A percentile compares a stretch with the other conserved stretches of the same genome.
These are phyloP conservation scores for Thamnidium elegans DNA, from an alignment of 192 early-diverging fungal species.

Conservation along the genomic window DNA sequence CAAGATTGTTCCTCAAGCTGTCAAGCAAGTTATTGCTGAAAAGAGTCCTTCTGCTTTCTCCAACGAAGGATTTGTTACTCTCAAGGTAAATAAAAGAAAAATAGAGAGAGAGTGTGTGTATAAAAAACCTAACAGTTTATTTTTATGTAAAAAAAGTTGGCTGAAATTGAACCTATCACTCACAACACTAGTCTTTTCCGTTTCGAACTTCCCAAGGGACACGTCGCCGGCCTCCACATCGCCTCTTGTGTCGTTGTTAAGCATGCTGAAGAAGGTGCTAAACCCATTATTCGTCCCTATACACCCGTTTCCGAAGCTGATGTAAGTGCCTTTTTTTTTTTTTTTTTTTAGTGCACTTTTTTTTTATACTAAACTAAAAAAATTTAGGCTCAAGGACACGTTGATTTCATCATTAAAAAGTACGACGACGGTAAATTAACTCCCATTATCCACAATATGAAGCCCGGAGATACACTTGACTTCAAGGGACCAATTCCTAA, in stretches of 20 bases:
- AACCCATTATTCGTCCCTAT: conserved; percentile 71
- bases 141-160: conserved; percentile 20
- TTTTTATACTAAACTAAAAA: neutral
- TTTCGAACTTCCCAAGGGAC: conserved; percentile 63
- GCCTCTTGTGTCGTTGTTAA: conserved; percentile 81
- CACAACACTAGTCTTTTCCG: conserved; percentile 66
- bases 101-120: neutral
- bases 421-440: conserved; percentile 62
- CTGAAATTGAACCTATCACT: conserved; percentile 55
- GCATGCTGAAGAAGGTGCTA: conserved; percentile 24
- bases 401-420: conserved; percentile 71
- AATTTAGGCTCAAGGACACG: conserved; percentile 44
- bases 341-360: neutral
- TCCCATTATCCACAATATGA: conserved; percentile 53
- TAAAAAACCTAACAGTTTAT: neutral
- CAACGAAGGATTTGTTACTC: neutral
- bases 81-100: conserved; percentile 12
- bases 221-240: conserved; percentile 63
- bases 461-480: conserved; percentile 67
- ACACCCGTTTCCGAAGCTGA: conserved; percentile 61
- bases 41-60: neutral
- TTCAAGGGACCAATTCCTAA: conserved; percentile 77
- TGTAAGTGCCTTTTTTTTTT: conserved; percentile 9
- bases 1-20: neutral
- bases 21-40: neutral